Percentiles rank a stretch among this genome's conserved stretches.
Conservation (phyloP, 805 yeast genomes). For the Zygosaccharomyces gambellarensis region DNA sequence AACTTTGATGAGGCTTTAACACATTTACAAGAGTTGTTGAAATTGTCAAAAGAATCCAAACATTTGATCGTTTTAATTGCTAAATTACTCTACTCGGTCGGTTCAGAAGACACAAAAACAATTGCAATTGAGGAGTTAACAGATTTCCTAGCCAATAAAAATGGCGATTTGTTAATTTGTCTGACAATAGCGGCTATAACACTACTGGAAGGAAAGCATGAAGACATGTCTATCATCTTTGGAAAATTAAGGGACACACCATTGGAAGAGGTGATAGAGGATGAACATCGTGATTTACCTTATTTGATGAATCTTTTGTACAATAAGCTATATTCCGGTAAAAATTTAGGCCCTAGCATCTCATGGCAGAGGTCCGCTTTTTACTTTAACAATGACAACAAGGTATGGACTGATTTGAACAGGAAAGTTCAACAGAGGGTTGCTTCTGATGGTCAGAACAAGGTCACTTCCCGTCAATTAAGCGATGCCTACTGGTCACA, state of each 20-base stretch:
- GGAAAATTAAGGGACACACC: slow-evolving; percentile 56
- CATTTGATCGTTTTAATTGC: slow-evolving; percentile 68
- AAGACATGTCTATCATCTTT: slow-evolving; percentile 55
- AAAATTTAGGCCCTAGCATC: slow-evolving; percentile 15
- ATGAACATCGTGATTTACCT: slow-evolving; percentile 53
- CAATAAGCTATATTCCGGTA: slow-evolving; percentile 34
- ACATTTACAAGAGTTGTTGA: slow-evolving; percentile 62
- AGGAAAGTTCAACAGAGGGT: slow-evolving; percentile 52
- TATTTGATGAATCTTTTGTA: slow-evolving; percentile 51
- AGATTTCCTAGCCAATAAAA: slow-evolving; percentile 55
- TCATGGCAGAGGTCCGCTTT: slow-evolving; percentile 69
- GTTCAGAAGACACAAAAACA: slow-evolving; percentile 68
- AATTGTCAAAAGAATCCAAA: slow-evolving; percentile 50
- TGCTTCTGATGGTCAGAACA: slow-evolving; percentile 47
- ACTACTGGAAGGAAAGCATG: slow-evolving; percentile 54
- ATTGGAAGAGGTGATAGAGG: slow-evolving; percentile 44
- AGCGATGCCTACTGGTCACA: slow-evolving; percentile 47
- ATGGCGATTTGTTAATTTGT: slow-evolving; percentile 62
- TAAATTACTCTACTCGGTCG: slow-evolving; percentile 73
- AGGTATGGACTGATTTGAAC: slow-evolving; percentile 66
- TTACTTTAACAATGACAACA: slow-evolving; percentile 65
- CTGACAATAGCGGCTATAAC: slow-evolving; percentile 77
- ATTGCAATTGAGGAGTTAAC: slow-evolving; percentile 84
- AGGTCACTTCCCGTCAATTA: slow-evolving; percentile 44
- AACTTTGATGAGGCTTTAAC: slow-evolving; percentile 63